These are phyloP conservation scores for Panellus pusillus DNA, from an alignment of 768 basidiomycete species.

Conservation along the genomic window DNA sequence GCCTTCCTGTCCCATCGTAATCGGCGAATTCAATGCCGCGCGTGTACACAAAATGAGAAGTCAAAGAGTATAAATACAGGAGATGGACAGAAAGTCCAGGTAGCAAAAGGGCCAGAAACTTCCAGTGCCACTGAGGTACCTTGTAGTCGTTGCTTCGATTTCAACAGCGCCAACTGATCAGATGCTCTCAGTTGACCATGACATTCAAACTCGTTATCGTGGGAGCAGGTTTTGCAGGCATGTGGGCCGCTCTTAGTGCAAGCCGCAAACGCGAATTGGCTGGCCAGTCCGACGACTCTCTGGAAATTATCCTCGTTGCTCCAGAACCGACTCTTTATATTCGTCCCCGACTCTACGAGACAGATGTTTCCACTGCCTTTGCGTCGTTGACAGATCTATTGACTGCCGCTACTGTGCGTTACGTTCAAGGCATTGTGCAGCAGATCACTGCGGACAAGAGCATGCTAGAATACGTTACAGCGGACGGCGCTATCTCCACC, in stretches of 20 bases:
- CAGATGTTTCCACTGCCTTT: conserved; percentile 16
- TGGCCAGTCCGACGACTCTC: conserved; percentile 1
- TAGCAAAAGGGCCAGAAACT: neutral
- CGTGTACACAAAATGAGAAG: neutral
- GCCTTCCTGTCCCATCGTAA: neutral
- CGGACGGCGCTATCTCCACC: conserved; percentile 6
- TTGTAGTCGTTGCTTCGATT: neutral
- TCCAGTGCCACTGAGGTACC: neutral
- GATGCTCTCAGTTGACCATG: neutral
- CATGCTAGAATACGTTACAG: conserved; percentile 13
- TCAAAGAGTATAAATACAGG: conserved; percentile 4
- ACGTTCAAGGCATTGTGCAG: conserved; percentile 18
- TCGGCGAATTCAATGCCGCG: neutral
- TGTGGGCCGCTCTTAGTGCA: conserved; percentile 24
- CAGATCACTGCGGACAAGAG: conserved; percentile 11
- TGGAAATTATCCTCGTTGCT: conserved; percentile 22
- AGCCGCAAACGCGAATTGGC: conserved; percentile 18
- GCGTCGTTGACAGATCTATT: conserved; percentile 16
- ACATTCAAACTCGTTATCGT: conserved; percentile 17
- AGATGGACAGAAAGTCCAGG: neutral
- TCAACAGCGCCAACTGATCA: neutral
- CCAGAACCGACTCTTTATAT: conserved; percentile 25
- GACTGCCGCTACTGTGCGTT: conserved; percentile 14
- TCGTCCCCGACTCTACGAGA: conserved; percentile 25
- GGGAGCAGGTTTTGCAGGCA: conserved; percentile 23